Conservation (phyloP, 495 filamentous ascomycete species). For the Xylaria curta region DNA sequence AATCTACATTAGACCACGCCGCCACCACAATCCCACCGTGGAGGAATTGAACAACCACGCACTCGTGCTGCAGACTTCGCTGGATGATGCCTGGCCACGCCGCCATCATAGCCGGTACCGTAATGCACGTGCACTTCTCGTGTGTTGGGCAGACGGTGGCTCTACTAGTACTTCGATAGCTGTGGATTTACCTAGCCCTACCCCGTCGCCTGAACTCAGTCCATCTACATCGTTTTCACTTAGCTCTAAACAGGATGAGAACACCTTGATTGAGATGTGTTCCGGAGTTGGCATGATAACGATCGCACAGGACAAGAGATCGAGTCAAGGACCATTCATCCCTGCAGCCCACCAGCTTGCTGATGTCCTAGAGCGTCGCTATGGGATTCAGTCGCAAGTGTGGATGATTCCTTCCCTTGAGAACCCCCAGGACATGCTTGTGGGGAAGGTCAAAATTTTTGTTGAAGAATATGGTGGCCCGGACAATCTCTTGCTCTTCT, state of each 20-base stretch:
- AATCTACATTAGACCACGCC: constrained; percentile 3
- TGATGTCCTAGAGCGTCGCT: constrained; percentile 5
- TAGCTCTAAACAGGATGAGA: background rate
- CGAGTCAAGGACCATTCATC: constrained; percentile 19
- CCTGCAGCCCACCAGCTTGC: constrained; percentile 21
- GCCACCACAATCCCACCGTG: background rate
- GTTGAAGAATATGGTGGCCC: constrained; percentile 16
- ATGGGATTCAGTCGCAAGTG: constrained; percentile 19
- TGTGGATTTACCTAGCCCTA: background rate
- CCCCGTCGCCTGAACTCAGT: background rate
- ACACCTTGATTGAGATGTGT: background rate
- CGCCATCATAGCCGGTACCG: constrained; percentile 20
- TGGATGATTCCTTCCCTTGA: constrained; percentile 21
- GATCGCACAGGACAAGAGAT: background rate
- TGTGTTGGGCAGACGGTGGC: constrained; percentile 24
- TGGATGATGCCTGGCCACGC: constrained; percentile 8
- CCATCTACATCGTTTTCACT: background rate
- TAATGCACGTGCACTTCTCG: constrained; percentile 16
- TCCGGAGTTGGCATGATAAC: background rate
- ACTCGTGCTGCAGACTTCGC: background rate
- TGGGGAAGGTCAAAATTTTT: constrained; percentile 14
- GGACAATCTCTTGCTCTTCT: constrained; percentile 24
- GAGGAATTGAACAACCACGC: constrained; percentile 19
- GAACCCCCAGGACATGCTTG: constrained; percentile 18
- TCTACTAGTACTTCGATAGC: background rate